Conservation (phyloP, 495 filamentous ascomycete species). For the Hyaloscypha variabilis region DNA sequence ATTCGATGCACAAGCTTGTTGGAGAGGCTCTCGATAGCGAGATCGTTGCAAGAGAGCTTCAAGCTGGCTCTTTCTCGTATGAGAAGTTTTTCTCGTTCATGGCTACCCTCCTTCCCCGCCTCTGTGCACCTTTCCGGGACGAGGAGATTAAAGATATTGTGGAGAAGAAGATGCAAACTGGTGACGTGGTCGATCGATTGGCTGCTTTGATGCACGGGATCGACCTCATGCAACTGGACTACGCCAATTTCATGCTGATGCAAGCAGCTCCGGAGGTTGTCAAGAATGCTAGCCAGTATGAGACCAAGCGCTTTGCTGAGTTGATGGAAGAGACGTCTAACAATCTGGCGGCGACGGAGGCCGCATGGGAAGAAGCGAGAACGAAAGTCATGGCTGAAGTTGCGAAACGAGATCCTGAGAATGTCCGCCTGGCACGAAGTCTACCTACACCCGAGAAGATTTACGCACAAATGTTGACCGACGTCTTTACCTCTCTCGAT, state of each 20-base stretch:
- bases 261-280: constrained; percentile 80
- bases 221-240: constrained; percentile 90
- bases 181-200: constrained; percentile 82
- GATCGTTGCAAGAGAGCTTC: constrained; percentile 74
- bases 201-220: constrained; percentile 84
- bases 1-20: constrained; percentile 81
- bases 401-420: constrained; percentile 71
- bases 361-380: constrained; percentile 73
- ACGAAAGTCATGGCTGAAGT: constrained; percentile 71
- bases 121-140: constrained; percentile 91
- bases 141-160: constrained; percentile 78
- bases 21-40: constrained; percentile 83
- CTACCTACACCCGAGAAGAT: constrained; percentile 68
- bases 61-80: constrained; percentile 86
- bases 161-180: constrained; percentile 66
- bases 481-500: constrained; percentile 48
- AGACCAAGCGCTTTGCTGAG: constrained; percentile 73
- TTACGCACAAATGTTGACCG: constrained; percentile 76
- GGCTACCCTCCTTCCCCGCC: constrained; percentile 82
- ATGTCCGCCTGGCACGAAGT: constrained; percentile 53
- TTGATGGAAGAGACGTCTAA: constrained; percentile 61
- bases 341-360: constrained; percentile 64
- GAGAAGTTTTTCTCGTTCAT: constrained; percentile 92
- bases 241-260: constrained; percentile 90
- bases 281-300: constrained; percentile 78